These are phyloP conservation scores for Annulohypoxylon nitens DNA, from an alignment of 495 filamentous ascomycete genomes.

Conservation along the genomic window DNA sequence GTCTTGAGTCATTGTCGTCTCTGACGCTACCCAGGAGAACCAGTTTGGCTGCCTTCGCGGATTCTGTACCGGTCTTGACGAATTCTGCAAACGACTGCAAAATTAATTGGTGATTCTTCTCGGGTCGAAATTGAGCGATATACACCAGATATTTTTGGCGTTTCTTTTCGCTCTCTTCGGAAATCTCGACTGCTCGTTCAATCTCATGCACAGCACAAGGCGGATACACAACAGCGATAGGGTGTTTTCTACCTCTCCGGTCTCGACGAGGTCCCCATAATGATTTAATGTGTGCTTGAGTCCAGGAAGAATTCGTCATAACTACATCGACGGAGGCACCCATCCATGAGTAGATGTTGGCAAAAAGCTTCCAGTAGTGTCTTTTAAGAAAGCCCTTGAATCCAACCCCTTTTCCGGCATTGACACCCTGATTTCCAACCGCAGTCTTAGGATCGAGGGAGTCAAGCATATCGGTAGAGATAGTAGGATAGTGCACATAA, in stretches of 20 bases:
- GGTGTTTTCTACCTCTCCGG: constrained; percentile 56
- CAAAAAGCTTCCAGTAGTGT: constrained; percentile 89
- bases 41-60: constrained; percentile 71
- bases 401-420: constrained; percentile 83
- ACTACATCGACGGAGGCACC: constrained; percentile 88
- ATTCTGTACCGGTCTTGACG: constrained; percentile 56
- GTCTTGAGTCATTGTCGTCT: constrained; percentile 82
- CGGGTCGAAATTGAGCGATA: constrained; percentile 96
- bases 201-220: constrained; percentile 91
- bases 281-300: constrained; percentile 80
- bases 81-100: constrained; percentile 86
- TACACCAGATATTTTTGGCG: constrained; percentile 83
- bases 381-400: constrained; percentile 75
- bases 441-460: constrained; percentile 74
- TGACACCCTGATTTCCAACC: constrained; percentile 77
- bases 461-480: constrained; percentile 96
- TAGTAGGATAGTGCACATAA: constrained; percentile 98
- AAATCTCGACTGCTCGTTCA: constrained; percentile 75
- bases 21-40: constrained; percentile 90
- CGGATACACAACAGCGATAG: constrained; percentile 83
- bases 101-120: constrained; percentile 93
- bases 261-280: constrained; percentile 77
- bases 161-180: constrained; percentile 70
- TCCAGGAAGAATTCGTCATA: constrained; percentile 98
- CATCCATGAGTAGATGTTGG: constrained; percentile 80